Base-by-base conservation (phyloP, 495 filamentous ascomycete genomes). In the Diplogelasinospora grovesii region DNA sequence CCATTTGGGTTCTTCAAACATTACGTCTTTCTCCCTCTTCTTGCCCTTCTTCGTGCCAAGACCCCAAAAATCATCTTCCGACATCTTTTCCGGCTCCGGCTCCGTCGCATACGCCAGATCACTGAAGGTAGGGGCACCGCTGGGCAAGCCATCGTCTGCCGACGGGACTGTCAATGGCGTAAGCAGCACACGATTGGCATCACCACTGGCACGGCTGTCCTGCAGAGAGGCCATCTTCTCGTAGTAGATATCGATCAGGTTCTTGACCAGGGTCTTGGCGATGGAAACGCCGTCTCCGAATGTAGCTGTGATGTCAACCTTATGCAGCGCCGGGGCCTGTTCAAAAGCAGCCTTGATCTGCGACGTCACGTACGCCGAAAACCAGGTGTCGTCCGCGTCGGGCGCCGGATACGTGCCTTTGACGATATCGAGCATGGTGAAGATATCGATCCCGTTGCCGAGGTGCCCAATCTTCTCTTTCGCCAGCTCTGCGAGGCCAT, bases 321-420 rank as follows among this genome's bases (percentile, higher is more conserved):
- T 13, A 14, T 18, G 18, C 8, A 20, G 11, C 8, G 32, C 14
- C 4, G 22, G 8, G n/a, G 31, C 35, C n/a, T 39, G n/a, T 18
- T 39, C 4, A 8, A 54, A 48, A 6, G 41, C 37, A 2, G 34
- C 22, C 35, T 49, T 50, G 16, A 56, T 25, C 26, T 28, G 29
- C 18, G 41, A 32, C 26, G 38, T 49, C 37, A 57, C 29, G 31
- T 44, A 53, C 2, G 3, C 22, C 11, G 28, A 37, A 22, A 60
- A 39, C 56, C 56, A 60, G 2, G 19, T 8, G 20, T 54, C 56
- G 21, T 46, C 30, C 22, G 35, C 38, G 25, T 30, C 29, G 1
- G 46, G 37, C 1, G 16, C 18, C 5, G 56, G 46, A 9, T 49
- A 48, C 0, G 21, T 29, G 18, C 39, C 37, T 16, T 43, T 39